Conservation (phyloP, 768 basidiomycete genomes). For the Xerocomellus amylosporus region DNA sequence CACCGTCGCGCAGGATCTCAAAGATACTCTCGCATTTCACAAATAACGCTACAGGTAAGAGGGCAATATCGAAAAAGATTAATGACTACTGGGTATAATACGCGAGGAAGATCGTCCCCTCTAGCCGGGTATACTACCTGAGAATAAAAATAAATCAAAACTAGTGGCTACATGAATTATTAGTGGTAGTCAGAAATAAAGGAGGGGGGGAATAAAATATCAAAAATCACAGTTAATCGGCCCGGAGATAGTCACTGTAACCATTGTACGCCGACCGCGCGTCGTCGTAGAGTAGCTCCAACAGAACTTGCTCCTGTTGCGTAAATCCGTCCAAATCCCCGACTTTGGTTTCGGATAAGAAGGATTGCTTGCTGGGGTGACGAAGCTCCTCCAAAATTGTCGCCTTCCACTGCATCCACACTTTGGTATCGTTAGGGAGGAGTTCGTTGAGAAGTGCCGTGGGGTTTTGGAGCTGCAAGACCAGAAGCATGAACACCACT, state of each 20-base stretch:
- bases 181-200: background rate
- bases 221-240: background rate
- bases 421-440: conserved; percentile 21
- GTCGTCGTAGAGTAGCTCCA: conserved; percentile 10
- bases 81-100: background rate
- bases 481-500: conserved; percentile 16
- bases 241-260: conserved; percentile 12
- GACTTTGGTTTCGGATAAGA: background rate
- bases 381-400: conserved; percentile 3
- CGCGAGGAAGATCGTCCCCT: background rate
- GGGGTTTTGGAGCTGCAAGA: conserved; percentile 5
- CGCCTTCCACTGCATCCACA: conserved; percentile 21
- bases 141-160: background rate
- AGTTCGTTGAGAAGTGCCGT: conserved; percentile 12
- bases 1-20: no score
- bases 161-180: background rate
- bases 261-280: conserved; percentile 14
- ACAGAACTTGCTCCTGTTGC: conserved; percentile 8
- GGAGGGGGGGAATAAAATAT: no score
- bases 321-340: conserved; percentile 2
- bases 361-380: background rate
- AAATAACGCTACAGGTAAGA: no score
- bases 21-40: no score
- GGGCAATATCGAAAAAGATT: no score
- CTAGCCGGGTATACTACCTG: background rate